Base-by-base conservation (phyloP, 306 rosid genomes). In the Malus sieversii region DNA sequence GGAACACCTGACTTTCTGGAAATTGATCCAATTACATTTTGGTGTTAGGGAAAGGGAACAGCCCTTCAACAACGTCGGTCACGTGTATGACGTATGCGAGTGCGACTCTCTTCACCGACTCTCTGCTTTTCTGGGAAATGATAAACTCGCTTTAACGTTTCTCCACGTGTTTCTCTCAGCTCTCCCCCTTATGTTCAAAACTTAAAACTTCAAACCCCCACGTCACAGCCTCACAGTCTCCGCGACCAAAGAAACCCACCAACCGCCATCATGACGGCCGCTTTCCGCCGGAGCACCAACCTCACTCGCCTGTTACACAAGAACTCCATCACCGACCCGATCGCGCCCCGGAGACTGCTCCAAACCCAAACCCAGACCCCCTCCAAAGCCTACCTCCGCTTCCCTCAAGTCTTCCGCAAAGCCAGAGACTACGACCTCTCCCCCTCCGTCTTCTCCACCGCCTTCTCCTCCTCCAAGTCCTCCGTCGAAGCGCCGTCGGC, bases 401-500 rank as follows among this genome's bases (percentile, higher is more conserved):
- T 71, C 42, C 82, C 87, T 48, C 73, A 84, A 60, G 77, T 82
- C 40, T 16, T 81, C 15, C 81, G 78, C 78, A 86, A 79, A 72
- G 29, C 89, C 58, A 84, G 70, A 80, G 80, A 84, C 52, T 67
- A 73, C 80, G 84, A 74, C 44, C 44, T 71, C 45, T 82, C 85
- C 16, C 79, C 89, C 1, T 85, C 90, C 51, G 53, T 79, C 32
- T 83, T 79, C 71, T 81, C 90, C 52, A 84, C 90, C 6, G 73
- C 88, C 6, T 86, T 77, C 63, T 85, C 80, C 59, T 90, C 96
- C 38, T 70, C 91, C 61, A 74, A 89, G 3, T 80, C 91, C 32
- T 44, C 89, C 18, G 27, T 84, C 29, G 51, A 80, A 55, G 38
- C 18, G 62, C 8, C 73, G 42, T 62, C 72, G 33, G 3, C 59